Evolutionary conservation across 2,329 filamentous ascomycete species (phyloP).

Genomic region (Seiridium cupressi): DNA sequence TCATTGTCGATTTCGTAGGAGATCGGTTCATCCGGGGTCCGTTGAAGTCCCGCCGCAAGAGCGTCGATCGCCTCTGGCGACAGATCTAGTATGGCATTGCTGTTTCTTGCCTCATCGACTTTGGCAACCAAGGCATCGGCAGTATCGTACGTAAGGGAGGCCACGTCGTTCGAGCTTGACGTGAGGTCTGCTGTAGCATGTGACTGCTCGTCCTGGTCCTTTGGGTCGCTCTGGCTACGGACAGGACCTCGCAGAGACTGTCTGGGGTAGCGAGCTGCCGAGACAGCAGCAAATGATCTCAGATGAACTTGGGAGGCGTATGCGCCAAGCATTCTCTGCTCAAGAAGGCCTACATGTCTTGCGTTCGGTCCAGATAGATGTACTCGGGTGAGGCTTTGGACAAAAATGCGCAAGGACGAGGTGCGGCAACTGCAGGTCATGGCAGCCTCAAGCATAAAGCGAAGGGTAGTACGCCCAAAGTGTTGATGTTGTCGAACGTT

Average conservation of each 20-base stretch:
- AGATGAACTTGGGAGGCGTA: slow-evolving; percentile 9
- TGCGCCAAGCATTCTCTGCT: slow-evolving; percentile 9
- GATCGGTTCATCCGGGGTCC: neutral
- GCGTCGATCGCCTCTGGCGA: slow-evolving; percentile 33
- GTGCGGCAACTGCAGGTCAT: slow-evolving; percentile 51
- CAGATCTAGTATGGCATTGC: slow-evolving; percentile 29
- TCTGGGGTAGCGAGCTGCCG: slow-evolving; percentile 14
- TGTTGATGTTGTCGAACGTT: no score
- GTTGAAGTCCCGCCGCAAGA: slow-evolving; percentile 17
- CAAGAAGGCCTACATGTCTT: slow-evolving; percentile 9
- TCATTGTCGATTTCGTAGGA: neutral
- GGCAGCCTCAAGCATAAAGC: slow-evolving; percentile 6
- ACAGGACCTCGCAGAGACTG: slow-evolving; percentile 1
- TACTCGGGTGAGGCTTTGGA: slow-evolving; percentile 38
- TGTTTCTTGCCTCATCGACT: slow-evolving; percentile 16
- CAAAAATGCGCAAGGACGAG: slow-evolving; percentile 44
- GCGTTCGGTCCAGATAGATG: slow-evolving; percentile 17
- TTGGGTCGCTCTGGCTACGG: neutral
- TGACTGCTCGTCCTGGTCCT: neutral
- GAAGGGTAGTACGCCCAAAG: no score
- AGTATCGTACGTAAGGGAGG: slow-evolving; percentile 4
- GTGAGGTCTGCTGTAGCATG: neutral
- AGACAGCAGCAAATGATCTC: slow-evolving; percentile 20
- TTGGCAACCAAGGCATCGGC: slow-evolving; percentile 13
- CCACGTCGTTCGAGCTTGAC: neutral